Evolutionary conservation across 805 yeast species (phyloP).

Genomic region (Saturnispora dispora): DNA sequence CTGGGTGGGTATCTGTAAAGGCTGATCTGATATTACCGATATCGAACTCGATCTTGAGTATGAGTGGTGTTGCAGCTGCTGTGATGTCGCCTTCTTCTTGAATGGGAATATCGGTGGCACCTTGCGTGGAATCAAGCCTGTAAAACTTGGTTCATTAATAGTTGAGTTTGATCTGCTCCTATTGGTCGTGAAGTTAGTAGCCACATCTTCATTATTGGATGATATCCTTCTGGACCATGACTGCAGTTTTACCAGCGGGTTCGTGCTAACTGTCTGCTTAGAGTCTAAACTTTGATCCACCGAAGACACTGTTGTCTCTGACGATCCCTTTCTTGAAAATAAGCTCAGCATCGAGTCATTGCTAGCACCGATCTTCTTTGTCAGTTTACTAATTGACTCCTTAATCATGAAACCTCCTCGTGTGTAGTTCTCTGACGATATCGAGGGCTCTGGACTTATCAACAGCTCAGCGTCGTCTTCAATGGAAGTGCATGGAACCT

Average conservation of each 20-base stretch:
- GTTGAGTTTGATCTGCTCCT: not conserved
- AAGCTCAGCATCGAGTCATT: constrained; percentile 1
- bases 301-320: not conserved
- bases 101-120: constrained; percentile 1
- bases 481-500: not conserved
- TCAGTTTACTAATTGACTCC: constrained; percentile 5
- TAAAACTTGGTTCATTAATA: not conserved
- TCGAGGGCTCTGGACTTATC: not conserved
- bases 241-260: not conserved
- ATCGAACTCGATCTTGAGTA: not conserved
- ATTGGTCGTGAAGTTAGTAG: not conserved
- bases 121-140: constrained; percentile 5
- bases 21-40: not conserved
- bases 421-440: not conserved
- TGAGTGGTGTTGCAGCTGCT: not conserved
- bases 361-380: constrained; percentile 5
- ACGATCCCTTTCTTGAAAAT: constrained; percentile 1
- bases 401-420: not conserved
- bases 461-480: not conserved
- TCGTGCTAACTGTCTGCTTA: not conserved
- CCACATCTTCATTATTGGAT: not conserved
- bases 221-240: not conserved
- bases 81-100: not conserved
- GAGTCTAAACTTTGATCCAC: not conserved
- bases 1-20: not conserved